Evolutionary conservation across 148 eudicot genomes (phyloP).

Genomic region (Diospyros lotus): DNA sequence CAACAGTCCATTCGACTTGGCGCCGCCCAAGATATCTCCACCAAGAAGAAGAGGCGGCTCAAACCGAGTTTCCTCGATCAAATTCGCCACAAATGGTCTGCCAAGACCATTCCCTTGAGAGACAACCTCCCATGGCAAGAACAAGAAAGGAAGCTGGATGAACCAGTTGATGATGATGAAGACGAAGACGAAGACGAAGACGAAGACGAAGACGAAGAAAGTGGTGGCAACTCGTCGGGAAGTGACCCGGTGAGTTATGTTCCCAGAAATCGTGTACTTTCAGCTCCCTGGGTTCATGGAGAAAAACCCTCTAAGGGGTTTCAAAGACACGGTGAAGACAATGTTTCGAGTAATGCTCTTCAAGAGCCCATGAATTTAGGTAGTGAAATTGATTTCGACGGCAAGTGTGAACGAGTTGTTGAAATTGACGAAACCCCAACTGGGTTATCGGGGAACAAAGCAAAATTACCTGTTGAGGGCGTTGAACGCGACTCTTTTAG

Average conservation of each 20-base stretch:
- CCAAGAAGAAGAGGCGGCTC: conserved; percentile 60
- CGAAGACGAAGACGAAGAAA: conserved; percentile 1
- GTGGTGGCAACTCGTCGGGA: conserved; percentile 9
- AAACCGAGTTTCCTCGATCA: conserved; percentile 80
- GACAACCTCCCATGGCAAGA: conserved; percentile 72
- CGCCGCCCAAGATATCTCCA: conserved; percentile 14
- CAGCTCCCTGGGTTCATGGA: conserved; percentile 48
- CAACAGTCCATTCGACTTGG: conserved; percentile 31
- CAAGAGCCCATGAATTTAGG: conserved; percentile 4
- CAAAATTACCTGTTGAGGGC: not conserved
- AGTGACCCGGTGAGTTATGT: conserved; percentile 24
- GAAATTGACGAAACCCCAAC: conserved; percentile 14
- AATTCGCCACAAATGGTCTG: conserved; percentile 81
- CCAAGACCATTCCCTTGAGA: conserved; percentile 34
- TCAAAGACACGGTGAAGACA: conserved; percentile 2
- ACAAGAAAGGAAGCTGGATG: conserved; percentile 16
- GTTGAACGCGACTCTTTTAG: conserved; percentile 5
- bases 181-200: conserved; percentile 8
- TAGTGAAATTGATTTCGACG: conserved; percentile 14
- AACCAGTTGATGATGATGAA: conserved; percentile 11
- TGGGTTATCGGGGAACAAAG: conserved; percentile 19
- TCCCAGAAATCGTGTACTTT: conserved; percentile 10
- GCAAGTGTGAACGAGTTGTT: conserved; percentile 16
- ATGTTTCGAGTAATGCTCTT: not conserved
- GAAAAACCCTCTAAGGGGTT: conserved; percentile 17